Conservation (phyloP, 2,329 filamentous ascomycete genomes). For the Diaporthe ilicicola region DNA sequence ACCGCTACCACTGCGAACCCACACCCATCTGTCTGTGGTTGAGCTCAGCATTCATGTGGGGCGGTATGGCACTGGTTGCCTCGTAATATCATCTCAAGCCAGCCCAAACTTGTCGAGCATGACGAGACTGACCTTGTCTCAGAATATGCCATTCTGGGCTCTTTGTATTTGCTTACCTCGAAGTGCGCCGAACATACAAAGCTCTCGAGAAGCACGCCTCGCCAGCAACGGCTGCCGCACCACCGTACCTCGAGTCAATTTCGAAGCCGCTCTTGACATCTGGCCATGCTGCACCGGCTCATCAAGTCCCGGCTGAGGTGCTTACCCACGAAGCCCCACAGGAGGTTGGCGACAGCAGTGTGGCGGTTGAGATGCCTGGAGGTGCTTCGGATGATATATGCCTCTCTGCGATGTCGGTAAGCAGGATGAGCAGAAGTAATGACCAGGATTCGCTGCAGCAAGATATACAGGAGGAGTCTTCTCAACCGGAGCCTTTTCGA, state of each 20-base stretch:
- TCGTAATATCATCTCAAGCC: neutral
- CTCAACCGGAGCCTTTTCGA: neutral
- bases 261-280: neutral
- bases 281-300: neutral
- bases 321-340: neutral
- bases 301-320: neutral
- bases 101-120: too few relatives aligned
- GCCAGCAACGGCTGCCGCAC: neutral
- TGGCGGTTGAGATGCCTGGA: neutral
- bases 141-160: neutral
- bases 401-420: too few relatives aligned
- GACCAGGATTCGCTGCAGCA: neutral
- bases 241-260: neutral
- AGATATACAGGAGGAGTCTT: neutral
- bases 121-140: neutral
- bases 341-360: neutral
- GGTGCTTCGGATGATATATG: neutral
- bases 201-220: neutral
- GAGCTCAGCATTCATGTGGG: neutral
- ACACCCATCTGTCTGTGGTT: neutral
- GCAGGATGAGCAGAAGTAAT: neutral
- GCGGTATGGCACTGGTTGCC: neutral
- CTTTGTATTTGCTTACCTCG: neutral
- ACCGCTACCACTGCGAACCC: too few relatives aligned
- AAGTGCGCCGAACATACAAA: neutral